A percentile compares a stretch with the other conserved stretches of the same genome.
Evolutionary conservation across 768 basidiomycete genomes (phyloP).

Genomic region (Suillus alpinus): DNA sequence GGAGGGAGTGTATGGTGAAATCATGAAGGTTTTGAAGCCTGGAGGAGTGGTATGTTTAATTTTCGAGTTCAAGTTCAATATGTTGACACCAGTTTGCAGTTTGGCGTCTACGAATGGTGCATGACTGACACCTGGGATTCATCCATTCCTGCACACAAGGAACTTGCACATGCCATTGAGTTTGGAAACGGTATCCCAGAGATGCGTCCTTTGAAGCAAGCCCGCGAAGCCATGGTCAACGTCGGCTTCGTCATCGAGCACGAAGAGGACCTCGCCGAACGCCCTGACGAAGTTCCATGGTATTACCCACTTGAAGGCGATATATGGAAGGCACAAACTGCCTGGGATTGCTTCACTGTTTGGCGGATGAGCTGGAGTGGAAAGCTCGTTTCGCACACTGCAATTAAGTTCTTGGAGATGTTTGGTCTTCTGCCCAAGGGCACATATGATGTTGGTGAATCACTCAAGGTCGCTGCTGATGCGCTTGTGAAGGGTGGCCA

Average conservation of each 20-base stretch:
- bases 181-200: conserved; percentile 97
- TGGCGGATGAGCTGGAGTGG: conserved; percentile 92
- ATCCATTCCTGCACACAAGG: conserved; percentile 81
- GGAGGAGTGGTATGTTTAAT: conserved; percentile 79
- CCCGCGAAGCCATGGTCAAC: conserved; percentile 71
- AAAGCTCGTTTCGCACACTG: conserved; percentile 77
- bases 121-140: conserved; percentile 97
- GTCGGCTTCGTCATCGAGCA: conserved; percentile 89
- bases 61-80: not conserved
- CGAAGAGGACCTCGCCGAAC: conserved; percentile 92
- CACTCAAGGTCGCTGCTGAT: conserved; percentile 77
- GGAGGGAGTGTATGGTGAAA: conserved; percentile 94
- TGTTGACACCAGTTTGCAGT: conserved; percentile 43
- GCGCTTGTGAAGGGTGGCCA: conserved; percentile 83
- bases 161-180: conserved; percentile 87
- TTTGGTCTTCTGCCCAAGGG: conserved; percentile 86
- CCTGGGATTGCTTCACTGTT: conserved; percentile 86
- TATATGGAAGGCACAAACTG: conserved; percentile 85
- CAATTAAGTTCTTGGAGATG: conserved; percentile 73
- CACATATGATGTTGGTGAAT: conserved; percentile 86
- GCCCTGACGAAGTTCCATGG: conserved; percentile 78
- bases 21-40: conserved; percentile 91
- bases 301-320: conserved; percentile 98
- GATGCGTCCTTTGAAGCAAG: conserved; percentile 76
- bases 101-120: conserved; percentile 98